Base-by-base conservation (phyloP, 2,329 filamentous ascomycete genomes). In the Beauveria rudraprayagi region DNA sequence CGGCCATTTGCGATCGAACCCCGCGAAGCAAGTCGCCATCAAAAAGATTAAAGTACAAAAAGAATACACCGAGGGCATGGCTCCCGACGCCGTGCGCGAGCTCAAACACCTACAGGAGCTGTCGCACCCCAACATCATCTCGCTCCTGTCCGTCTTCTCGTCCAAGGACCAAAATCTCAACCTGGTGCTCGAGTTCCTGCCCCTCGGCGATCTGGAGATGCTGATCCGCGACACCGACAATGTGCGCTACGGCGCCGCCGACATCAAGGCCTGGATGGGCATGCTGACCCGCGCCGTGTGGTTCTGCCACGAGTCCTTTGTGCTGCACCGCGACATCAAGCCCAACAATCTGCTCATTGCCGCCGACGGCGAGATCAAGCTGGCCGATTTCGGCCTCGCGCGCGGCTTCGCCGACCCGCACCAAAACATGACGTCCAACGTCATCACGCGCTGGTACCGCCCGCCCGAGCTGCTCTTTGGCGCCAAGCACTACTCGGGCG, bases 241-340 rank as follows among this genome's bases (percentile, higher is more conserved):
- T 59, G 87, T 97, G 52, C 85, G 86, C 60, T 97, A 97, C 73
- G 90, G 90, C 64, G 84, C 86, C 11, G 89, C 90, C 19, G 94
- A 99, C 73, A 92, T 97, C 74, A 99, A 99, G 74, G 89, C 92
- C 17, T 99, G 94, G 94, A 96, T 97, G 88, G 90, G 90, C 65
- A 97, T 97, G 94, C 83, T 97, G n/a, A 84, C 84, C 30, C 87
- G 93, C 47, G 94, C 90, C 28, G 86, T 97, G 30, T 96, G 91
- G 88, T 99, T 96, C 79, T 97, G 94, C 75, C 94, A 99, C 75
- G 90, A 92, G 71, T 95, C 94, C 73, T 93, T 89, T 68, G 85
- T 99, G 19, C 82, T 99, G 34, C 94, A 99, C 76, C 90, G 94
- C 68, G 94, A 99, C 79, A 97, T 99, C 80, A 99, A 99, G 77